phyloP scores from a whole-genome alignment of 768 basidiomycete genomes.

The Leccinum sublutescens region DNA sequence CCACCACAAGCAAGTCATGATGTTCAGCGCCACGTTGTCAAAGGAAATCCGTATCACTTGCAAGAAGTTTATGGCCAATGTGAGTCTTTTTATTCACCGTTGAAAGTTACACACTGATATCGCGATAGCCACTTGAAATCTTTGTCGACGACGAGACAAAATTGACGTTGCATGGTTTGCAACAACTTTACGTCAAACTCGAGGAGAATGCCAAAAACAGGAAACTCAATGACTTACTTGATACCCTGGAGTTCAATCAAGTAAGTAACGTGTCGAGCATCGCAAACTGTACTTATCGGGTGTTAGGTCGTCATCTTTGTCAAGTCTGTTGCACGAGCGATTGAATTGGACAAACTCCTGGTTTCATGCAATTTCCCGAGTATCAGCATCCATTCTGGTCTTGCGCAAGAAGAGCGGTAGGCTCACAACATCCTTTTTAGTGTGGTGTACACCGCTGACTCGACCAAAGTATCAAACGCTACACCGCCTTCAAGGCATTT shows the following conservation, averaged over 20 bases:
- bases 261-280: conserved; percentile 37
- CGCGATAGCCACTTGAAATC: conserved; percentile 90
- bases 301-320: conserved; percentile 97
- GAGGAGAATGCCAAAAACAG: conserved; percentile 95
- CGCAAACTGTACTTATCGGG: conserved; percentile 2
- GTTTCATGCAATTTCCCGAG: conserved; percentile 98
- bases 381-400: conserved; percentile 94
- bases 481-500: conserved; percentile 98
- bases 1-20: conserved; percentile 99
- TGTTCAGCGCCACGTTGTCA: conserved; percentile 98
- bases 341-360: conserved; percentile 92
- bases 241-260: conserved; percentile 98
- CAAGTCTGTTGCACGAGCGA: conserved; percentile 95
- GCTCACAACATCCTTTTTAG: conserved; percentile 26
- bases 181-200: conserved; percentile 97
- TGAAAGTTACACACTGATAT: background rate
- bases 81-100: conserved; percentile 41
- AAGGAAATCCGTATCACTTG: conserved; percentile 97
- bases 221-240: conserved; percentile 93
- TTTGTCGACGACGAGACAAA: conserved; percentile 99
- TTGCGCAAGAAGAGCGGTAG: conserved; percentile 94
- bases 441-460: conserved; percentile 3
- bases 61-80: conserved; percentile 99
- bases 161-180: conserved; percentile 93
- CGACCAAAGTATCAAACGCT: conserved; percentile 75